phyloP scores from a whole-genome alignment of 164 flowering plant genomes.

The Tetrastigma voinierianum region DNA sequence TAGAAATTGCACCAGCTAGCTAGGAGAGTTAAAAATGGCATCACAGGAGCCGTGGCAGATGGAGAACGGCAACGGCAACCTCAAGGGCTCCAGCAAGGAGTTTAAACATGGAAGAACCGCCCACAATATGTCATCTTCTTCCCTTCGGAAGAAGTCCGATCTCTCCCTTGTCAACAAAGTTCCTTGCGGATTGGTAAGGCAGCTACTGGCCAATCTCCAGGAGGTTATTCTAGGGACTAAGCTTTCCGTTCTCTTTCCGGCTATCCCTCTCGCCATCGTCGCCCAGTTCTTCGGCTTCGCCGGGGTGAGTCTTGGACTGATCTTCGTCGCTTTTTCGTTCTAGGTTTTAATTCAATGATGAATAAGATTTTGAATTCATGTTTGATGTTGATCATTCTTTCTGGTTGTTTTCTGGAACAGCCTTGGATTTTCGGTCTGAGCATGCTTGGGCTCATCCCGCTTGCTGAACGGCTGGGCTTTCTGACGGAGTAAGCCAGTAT shows the following conservation, averaged over 20 bases:
- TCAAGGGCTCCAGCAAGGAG: conserved; percentile 48
- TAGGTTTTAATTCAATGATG: no score
- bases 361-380: background rate
- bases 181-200: conserved; percentile 25
- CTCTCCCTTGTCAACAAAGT: conserved; percentile 43
- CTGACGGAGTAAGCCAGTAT: conserved; percentile 74
- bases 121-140: conserved; percentile 71
- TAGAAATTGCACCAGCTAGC: no score
- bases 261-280: conserved; percentile 63
- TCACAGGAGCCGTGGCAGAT: conserved; percentile 34
- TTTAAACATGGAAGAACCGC: conserved; percentile 64
- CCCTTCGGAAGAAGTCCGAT: conserved; percentile 73
- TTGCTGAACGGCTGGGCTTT: conserved; percentile 94
- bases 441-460: conserved; percentile 77
- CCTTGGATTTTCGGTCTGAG: conserved; percentile 90
- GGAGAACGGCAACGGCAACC: conserved; percentile 51
- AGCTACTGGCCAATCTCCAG: conserved; percentile 51
- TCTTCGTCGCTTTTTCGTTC: background rate
- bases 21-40: conserved; percentile 12
- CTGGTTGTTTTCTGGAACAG: conserved; percentile 32
- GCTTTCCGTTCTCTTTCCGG: conserved; percentile 62
- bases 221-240: conserved; percentile 80
- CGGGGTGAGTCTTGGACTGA: conserved; percentile 36
- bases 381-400: background rate
- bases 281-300: conserved; percentile 49